Conservation (phyloP, 2,329 filamentous ascomycete genomes). For the Fusarium multiceps region DNA sequence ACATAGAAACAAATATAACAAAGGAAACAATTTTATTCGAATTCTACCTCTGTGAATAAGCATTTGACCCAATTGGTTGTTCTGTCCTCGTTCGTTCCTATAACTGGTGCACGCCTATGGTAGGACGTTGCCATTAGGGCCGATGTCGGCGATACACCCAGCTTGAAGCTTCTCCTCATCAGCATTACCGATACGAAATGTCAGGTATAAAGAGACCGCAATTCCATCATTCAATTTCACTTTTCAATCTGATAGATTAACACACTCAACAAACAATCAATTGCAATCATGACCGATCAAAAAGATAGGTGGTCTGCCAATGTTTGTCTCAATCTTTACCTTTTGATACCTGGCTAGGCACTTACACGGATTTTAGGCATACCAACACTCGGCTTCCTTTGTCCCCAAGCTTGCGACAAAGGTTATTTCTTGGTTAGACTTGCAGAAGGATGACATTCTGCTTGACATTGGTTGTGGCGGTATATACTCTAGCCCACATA, state of each 20-base stretch:
- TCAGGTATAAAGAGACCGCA: slow-evolving; percentile 30
- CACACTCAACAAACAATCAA: not conserved
- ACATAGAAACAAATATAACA: not conserved
- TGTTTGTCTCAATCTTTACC: slow-evolving; percentile 29
- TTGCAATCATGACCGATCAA: slow-evolving; percentile 37
- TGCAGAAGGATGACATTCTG: slow-evolving; percentile 67
- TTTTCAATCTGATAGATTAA: not conserved
- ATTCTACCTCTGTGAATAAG: not conserved
- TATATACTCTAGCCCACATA: slow-evolving; percentile 44
- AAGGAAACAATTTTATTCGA: not conserved
- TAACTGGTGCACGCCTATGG: not conserved
- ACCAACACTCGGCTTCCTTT: slow-evolving; percentile 71
- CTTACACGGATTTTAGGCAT: slow-evolving; percentile 57
- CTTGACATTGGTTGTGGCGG: slow-evolving; percentile 74
- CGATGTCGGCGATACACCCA: slow-evolving; percentile 40
- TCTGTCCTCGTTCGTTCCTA: not conserved
- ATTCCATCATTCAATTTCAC: not conserved
- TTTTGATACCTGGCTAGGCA: slow-evolving; percentile 1
- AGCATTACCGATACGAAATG: not conserved
- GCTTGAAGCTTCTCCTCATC: slow-evolving; percentile 31
- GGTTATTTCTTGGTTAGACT: slow-evolving; percentile 68
- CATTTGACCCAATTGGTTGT: not conserved
- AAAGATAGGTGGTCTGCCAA: slow-evolving; percentile 47
- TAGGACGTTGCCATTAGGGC: slow-evolving; percentile 26
- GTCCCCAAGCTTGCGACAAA: slow-evolving; percentile 71